Conservation (phyloP, 129 eudicot species). For the Escallonia herrerae region DNA sequence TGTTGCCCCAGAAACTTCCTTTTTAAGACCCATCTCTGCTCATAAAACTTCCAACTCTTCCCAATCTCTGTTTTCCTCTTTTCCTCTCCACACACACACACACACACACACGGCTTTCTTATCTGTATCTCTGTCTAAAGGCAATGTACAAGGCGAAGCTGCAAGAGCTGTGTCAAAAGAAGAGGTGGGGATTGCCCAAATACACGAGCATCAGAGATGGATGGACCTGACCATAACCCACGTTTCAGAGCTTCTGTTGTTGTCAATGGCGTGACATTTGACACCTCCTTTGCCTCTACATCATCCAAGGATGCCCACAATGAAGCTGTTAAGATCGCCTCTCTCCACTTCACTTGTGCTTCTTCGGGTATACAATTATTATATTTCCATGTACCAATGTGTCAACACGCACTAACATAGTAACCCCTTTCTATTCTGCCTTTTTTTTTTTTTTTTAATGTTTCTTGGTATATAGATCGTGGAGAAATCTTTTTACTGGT, state of each 20-base stretch:
- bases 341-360: slow-evolving; percentile 33
- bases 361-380: slow-evolving; percentile 6
- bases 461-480: too few species aligned
- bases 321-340: slow-evolving; percentile 32
- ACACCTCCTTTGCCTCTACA: slow-evolving; percentile 7
- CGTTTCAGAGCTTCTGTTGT: slow-evolving; percentile 33
- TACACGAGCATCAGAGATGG: slow-evolving; percentile 23
- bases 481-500: too few species aligned
- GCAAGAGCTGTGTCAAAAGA: slow-evolving; percentile 32
- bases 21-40: too few species aligned
- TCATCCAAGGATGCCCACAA: slow-evolving; percentile 33
- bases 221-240: slow-evolving; percentile 33
- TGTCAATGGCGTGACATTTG: slow-evolving; percentile 24
- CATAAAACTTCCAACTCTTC: too few species aligned
- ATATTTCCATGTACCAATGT: too few species aligned
- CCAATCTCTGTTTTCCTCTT: too few species aligned
- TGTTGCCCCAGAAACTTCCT: too few species aligned
- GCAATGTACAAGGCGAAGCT: slow-evolving; percentile 33
- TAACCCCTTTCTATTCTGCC: not conserved
- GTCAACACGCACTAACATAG: too few species aligned
- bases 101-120: too few species aligned
- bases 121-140: too few species aligned
- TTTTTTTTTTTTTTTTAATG: not conserved
- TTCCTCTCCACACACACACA: too few species aligned
- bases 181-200: slow-evolving; percentile 29